phyloP scores from a whole-genome alignment of 192 early-diverging fungal species.

The Gryganskiella cystojenkinii region DNA sequence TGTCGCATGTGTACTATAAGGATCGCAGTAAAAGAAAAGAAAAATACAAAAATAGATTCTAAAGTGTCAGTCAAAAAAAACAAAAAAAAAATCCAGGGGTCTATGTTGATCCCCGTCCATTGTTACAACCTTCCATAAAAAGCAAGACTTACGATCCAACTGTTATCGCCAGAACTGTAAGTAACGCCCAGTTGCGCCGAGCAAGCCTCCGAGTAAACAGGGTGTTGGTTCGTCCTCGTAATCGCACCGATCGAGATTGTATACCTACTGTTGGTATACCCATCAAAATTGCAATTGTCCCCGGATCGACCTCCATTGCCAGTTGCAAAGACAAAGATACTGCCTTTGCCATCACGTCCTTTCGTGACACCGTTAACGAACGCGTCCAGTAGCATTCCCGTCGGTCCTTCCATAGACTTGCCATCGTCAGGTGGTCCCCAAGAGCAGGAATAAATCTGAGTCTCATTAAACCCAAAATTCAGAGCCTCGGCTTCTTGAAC shows the following conservation, averaged over 20 bases:
- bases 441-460: conserved; percentile 95
- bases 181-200: conserved; percentile 89
- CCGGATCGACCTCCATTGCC: conserved; percentile 86
- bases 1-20: conserved; percentile 77
- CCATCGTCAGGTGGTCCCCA: conserved; percentile 98
- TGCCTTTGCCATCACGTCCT: conserved; percentile 86
- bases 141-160: conserved; percentile 75
- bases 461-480: conserved; percentile 89
- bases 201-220: conserved; percentile 89
- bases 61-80: background rate
- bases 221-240: conserved; percentile 79
- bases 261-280: conserved; percentile 96
- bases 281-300: conserved; percentile 98
- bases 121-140: no score
- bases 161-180: conserved; percentile 81
- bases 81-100: conserved; percentile 1
- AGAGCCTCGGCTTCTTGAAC: conserved; percentile 92
- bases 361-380: conserved; percentile 87
- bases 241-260: conserved; percentile 94
- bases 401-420: conserved; percentile 84
- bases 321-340: conserved; percentile 93
- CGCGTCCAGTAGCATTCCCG: conserved; percentile 81
- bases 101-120: no score
- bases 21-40: background rate
- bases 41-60: conserved; percentile 6